Percentiles rank a stretch among this genome's conserved stretches.
Evolutionary conservation across 495 filamentous ascomycete species (phyloP).

Genomic region (Aspergillus cristatus): DNA sequence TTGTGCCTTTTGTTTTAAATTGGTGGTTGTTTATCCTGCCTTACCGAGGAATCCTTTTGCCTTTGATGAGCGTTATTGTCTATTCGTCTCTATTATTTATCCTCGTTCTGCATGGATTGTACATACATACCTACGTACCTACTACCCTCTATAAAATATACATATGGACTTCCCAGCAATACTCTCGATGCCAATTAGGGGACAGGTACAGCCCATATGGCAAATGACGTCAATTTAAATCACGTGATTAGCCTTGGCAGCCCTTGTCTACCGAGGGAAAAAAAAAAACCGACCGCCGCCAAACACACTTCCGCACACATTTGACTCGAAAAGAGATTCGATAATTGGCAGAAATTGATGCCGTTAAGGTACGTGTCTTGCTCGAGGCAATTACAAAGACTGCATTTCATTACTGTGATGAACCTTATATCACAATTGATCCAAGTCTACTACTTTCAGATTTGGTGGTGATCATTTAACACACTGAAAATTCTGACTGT

Average conservation of each 20-base stretch:
- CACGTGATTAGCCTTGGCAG: not conserved
- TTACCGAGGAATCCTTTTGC: no score
- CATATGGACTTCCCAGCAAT: not conserved
- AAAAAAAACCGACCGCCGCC: no score
- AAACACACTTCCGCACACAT: not conserved
- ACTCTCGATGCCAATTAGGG: no score
- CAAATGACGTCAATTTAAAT: not conserved
- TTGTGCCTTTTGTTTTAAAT: no score
- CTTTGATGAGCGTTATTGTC: not conserved
- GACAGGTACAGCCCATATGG: no score
- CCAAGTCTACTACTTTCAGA: no score
- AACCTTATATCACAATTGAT: conserved; percentile 32
- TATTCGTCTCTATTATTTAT: no score
- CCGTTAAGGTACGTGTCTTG: not conserved
- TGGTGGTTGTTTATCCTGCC: not conserved
- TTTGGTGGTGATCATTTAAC: conserved; percentile 35
- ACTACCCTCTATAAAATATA: not conserved
- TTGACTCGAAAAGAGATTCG: no score
- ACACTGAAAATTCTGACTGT: conserved; percentile 42
- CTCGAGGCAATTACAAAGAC: no score
- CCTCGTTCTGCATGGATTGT: not conserved
- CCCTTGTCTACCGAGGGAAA: no score
- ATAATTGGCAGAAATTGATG: no score
- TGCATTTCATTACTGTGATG: conserved; percentile 31
- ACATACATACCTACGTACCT: conserved; percentile 5